These are phyloP conservation scores for Alternaria solani DNA, from an alignment of 2,329 filamentous ascomycete genomes.

Conservation along the genomic window DNA sequence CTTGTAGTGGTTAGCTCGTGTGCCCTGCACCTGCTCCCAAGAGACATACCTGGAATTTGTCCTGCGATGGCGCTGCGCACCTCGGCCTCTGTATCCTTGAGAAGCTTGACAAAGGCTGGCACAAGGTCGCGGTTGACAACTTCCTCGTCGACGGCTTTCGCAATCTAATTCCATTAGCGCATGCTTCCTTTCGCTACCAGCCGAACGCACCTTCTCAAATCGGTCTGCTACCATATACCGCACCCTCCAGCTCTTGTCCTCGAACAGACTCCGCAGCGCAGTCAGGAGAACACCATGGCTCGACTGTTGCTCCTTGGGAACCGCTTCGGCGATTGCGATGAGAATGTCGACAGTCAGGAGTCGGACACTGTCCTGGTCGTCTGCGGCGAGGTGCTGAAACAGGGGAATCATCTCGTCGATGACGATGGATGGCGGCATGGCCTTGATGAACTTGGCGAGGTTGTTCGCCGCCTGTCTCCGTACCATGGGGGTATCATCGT, in stretches of 20 bases:
- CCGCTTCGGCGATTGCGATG: conserved; percentile 94
- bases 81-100: conserved; percentile 98
- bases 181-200: conserved; percentile 18
- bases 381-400: conserved; percentile 94
- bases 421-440: conserved; percentile 89
- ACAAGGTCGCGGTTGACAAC: conserved; percentile 93
- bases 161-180: conserved; percentile 70
- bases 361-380: conserved; percentile 97
- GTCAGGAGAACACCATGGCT: conserved; percentile 94
- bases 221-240: conserved; percentile 99
- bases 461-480: conserved; percentile 96
- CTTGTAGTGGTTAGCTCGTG: conserved; percentile 56
- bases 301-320: conserved; percentile 96
- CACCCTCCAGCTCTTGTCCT: conserved; percentile 99
- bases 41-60: conserved; percentile 79
- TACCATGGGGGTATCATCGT: conserved; percentile 99
- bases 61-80: conserved; percentile 96
- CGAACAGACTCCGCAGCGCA: conserved; percentile 89
- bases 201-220: conserved; percentile 82
- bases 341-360: conserved; percentile 95
- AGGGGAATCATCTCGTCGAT: conserved; percentile 99
- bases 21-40: conserved; percentile 11
- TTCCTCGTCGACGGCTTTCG: conserved; percentile 97
- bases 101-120: conserved; percentile 93
- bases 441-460: conserved; percentile 95